Evolutionary conservation across 2,329 filamentous ascomycete genomes (phyloP).

Genomic region (Fusarium fujikuroi): DNA sequence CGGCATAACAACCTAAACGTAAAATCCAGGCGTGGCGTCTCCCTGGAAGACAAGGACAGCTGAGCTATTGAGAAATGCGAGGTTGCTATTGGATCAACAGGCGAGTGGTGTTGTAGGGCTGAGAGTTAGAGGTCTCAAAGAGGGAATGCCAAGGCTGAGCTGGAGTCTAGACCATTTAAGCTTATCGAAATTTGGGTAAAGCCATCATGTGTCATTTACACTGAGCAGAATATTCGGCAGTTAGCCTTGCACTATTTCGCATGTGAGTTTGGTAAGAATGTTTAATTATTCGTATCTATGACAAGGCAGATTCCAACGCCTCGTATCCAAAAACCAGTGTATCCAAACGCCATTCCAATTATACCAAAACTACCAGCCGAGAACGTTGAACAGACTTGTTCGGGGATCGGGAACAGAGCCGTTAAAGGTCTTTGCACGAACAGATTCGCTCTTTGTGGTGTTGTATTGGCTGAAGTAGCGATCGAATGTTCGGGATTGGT

Average conservation of each 20-base stretch:
- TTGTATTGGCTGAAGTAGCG: conserved; percentile 42
- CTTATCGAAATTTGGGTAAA: conserved; percentile 6
- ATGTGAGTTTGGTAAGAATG: not conserved
- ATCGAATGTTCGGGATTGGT: conserved; percentile 38
- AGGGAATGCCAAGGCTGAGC: conserved; percentile 22
- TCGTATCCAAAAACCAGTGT: not conserved
- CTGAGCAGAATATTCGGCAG: not conserved
- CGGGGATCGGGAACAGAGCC: conserved; percentile 40
- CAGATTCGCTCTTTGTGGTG: conserved; percentile 36
- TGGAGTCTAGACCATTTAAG: conserved; percentile 32
- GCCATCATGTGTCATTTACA: conserved; percentile 14
- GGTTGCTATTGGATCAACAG: conserved; percentile 12
- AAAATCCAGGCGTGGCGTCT: conserved; percentile 14
- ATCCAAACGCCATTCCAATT: conserved; percentile 5
- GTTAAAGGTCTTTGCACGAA: conserved; percentile 33
- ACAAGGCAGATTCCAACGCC: conserved; percentile 18
- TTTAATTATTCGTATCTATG: conserved; percentile 9
- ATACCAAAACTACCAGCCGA: conserved; percentile 32
- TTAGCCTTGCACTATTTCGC: not conserved
- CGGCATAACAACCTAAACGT: not conserved
- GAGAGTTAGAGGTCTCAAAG: conserved; percentile 2
- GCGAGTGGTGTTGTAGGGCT: conserved; percentile 19
- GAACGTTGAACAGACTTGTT: conserved; percentile 42
- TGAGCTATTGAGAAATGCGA: not conserved
- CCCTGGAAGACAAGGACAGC: conserved; percentile 4